phyloP scores from a whole-genome alignment of 2,329 filamentous ascomycete genomes.

The Hypoxylon sp. region DNA sequence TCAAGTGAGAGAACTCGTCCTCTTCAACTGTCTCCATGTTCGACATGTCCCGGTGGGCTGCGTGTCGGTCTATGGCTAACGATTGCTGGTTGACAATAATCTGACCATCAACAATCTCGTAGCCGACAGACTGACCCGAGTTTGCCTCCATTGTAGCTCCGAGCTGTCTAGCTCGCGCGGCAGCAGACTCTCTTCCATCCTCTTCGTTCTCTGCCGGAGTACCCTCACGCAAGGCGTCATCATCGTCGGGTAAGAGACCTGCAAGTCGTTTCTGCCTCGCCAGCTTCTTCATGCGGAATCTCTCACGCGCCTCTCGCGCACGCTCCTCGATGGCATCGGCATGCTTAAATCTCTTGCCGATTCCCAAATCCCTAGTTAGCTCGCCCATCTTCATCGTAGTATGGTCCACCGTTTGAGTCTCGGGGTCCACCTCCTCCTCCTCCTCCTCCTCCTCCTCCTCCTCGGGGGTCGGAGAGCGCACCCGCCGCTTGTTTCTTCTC shows the following conservation, averaged over 20 bases:
- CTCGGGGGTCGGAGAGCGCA: slow-evolving; percentile 66
- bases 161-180: slow-evolving; percentile 35
- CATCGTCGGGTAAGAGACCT: slow-evolving; percentile 38
- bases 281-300: slow-evolving; percentile 51
- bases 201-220: slow-evolving; percentile 39
- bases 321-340: slow-evolving; percentile 77
- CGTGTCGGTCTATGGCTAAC: slow-evolving; percentile 73
- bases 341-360: slow-evolving; percentile 78
- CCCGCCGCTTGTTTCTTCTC: slow-evolving; percentile 42
- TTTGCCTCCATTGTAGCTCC: slow-evolving; percentile 41
- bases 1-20: slow-evolving; percentile 77
- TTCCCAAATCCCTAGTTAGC: slow-evolving; percentile 72
- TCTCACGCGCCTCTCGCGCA: slow-evolving; percentile 56
- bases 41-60: slow-evolving; percentile 57
- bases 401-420: slow-evolving; percentile 69
- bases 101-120: slow-evolving; percentile 73
- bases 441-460: too few species aligned
- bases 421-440: too few species aligned
- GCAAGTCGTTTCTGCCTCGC: slow-evolving; percentile 48
- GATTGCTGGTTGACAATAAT: slow-evolving; percentile 76
- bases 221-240: slow-evolving; percentile 26
- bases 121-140: slow-evolving; percentile 45
- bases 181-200: slow-evolving; percentile 31
- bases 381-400: slow-evolving; percentile 76
- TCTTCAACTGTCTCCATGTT: slow-evolving; percentile 72